Conservation (phyloP, 495 filamentous ascomycete genomes). For the Trichocladium antarcticum region DNA sequence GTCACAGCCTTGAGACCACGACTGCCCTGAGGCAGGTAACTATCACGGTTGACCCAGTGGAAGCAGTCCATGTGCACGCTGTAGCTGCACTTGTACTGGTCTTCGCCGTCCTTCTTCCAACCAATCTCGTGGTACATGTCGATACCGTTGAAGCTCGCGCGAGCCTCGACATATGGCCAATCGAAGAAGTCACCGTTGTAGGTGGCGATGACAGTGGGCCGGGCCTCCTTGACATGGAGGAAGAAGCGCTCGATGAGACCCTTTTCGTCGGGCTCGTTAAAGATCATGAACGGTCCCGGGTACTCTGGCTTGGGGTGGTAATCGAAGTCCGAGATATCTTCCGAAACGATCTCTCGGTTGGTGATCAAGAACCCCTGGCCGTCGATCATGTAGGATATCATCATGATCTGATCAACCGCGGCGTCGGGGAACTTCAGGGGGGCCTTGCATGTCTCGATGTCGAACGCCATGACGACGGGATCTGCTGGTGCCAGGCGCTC, state of each 20-base stretch:
- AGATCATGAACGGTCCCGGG: conserved; percentile 86
- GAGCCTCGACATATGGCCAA: conserved; percentile 95
- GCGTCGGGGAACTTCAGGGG: conserved; percentile 98
- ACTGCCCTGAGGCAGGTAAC: conserved; percentile 94
- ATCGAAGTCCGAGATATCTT: conserved; percentile 96
- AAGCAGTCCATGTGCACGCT: conserved; percentile 99
- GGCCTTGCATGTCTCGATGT: conserved; percentile 96
- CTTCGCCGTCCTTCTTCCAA: conserved; percentile 87
- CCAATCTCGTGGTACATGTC: conserved; percentile 99
- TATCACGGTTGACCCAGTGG: conserved; percentile 96
- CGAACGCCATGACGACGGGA: conserved; percentile 90
- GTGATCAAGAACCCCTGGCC: conserved; percentile 97
- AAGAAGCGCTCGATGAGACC: conserved; percentile 84
- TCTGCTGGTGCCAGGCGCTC: conserved; percentile 83
- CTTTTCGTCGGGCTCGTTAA: conserved; percentile 95
- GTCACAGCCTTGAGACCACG: conserved; percentile 96
- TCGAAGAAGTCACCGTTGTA: conserved; percentile 99
- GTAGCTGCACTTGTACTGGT: conserved; percentile 89
- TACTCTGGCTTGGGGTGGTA: conserved; percentile 97
- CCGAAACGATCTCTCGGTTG: conserved; percentile 93
- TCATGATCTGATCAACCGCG: conserved; percentile 94
- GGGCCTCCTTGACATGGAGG: conserved; percentile 84
- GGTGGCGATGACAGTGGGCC: conserved; percentile 91
- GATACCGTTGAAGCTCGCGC: conserved; percentile 87
- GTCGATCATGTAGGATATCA: conserved; percentile 99